phyloP scores from a whole-genome alignment of 148 eudicot genomes.

The Rhododendron molle region DNA sequence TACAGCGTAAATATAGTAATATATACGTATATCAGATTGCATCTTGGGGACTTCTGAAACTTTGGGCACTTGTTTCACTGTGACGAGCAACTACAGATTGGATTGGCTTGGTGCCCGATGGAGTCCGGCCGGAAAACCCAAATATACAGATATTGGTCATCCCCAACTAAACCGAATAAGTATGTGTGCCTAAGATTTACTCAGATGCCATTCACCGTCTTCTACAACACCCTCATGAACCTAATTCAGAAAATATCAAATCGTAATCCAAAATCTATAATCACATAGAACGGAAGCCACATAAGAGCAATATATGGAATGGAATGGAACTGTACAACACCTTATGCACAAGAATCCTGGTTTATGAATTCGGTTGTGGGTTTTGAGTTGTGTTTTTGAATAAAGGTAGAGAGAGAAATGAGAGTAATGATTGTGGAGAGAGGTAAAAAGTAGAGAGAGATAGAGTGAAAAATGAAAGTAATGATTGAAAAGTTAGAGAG shows the following conservation, averaged over 20 bases:
- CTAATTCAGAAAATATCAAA: slow-evolving; percentile 25
- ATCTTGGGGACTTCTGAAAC: neutral
- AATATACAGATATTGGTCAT: slow-evolving; percentile 57
- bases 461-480: no score
- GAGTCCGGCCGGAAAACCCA: slow-evolving; percentile 78
- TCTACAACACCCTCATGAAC: slow-evolving; percentile 71
- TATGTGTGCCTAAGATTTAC: slow-evolving; percentile 62
- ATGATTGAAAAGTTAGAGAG: no score
- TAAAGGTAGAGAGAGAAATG: no score
- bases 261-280: neutral
- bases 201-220: slow-evolving; percentile 71
- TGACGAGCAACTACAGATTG: slow-evolving; percentile 85
- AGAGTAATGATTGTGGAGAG: no score
- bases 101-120: slow-evolving; percentile 62
- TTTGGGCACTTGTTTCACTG: slow-evolving; percentile 51
- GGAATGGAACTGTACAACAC: no score
- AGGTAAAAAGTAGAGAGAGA: no score
- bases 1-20: neutral
- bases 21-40: neutral
- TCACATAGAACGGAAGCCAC: no score
- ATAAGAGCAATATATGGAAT: no score
- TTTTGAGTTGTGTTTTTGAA: no score
- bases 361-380: no score
- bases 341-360: no score
- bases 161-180: slow-evolving; percentile 71